Percentiles rank a stretch among this genome's conserved stretches.
Evolutionary conservation across 1,284 basidiomycete genomes (phyloP).

Genomic region (Boletellus deceptivus): DNA sequence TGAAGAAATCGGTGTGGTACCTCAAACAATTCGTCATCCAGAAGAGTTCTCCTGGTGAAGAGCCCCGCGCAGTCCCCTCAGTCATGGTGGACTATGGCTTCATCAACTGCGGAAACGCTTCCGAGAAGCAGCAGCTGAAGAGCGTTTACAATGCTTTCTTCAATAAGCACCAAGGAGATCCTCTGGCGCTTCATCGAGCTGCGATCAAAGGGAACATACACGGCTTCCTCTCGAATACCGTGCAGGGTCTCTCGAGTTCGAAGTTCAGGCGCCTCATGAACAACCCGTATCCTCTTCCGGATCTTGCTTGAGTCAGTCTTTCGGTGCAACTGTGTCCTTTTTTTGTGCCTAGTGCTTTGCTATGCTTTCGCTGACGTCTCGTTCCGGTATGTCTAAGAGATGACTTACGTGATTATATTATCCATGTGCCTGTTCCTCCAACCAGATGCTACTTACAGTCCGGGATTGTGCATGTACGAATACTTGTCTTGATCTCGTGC

Average conservation of each 20-base stretch:
- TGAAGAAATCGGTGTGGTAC: neutral
- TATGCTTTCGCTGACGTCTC: no score
- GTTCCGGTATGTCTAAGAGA: no score
- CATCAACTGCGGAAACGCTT: neutral
- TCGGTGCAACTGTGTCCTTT: no score
- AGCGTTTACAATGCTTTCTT: slow-evolving; percentile 3
- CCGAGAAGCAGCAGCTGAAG: neutral
- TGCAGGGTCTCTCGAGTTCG: neutral
- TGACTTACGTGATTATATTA: no score
- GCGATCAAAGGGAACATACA: slow-evolving; percentile 1
- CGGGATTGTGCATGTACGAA: no score
- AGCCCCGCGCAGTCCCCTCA: neutral
- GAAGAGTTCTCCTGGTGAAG: neutral
- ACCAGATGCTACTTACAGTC: no score
- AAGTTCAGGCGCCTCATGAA: slow-evolving; percentile 1
- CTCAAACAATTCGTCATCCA: neutral
- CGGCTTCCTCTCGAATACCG: neutral
- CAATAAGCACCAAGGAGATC: neutral
- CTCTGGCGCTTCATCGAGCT: slow-evolving; percentile 4
- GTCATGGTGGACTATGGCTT: slow-evolving; percentile 3
- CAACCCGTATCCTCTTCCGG: slow-evolving; percentile 1
- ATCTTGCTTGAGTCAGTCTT: no score
- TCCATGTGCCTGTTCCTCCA: no score
- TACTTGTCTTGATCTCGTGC: no score
- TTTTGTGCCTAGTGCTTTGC: no score